Evolutionary conservation across 257 asterid species (phyloP).

Genomic region (Capsicum chinense): DNA sequence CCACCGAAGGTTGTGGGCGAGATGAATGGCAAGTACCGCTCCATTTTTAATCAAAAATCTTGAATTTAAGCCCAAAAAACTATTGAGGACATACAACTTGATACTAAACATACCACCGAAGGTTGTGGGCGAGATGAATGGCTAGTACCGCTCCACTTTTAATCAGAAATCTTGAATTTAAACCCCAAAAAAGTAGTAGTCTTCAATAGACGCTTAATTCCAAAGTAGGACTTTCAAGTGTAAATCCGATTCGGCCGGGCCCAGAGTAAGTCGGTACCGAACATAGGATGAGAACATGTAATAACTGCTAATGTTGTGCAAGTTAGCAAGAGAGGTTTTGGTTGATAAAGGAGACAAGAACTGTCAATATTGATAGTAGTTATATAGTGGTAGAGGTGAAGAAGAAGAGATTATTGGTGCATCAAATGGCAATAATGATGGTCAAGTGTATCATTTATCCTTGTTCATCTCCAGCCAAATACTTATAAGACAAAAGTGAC

Average conservation of each 20-base stretch:
- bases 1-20: too few species aligned
- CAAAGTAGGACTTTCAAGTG: neutral
- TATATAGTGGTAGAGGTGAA: neutral
- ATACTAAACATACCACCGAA: too few species aligned
- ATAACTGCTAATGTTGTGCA: conserved; percentile 1
- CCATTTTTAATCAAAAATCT: too few species aligned
- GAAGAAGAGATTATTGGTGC: conserved; percentile 20
- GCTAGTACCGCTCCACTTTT: too few species aligned
- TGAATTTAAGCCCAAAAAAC: too few species aligned
- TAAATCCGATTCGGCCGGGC: neutral
- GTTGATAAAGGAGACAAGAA: neutral
- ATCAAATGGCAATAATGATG: neutral
- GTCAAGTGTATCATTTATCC: conserved; percentile 10
- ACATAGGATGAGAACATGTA: neutral
- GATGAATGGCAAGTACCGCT: too few species aligned
- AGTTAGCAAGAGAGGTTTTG: neutral
- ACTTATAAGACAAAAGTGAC: neutral
- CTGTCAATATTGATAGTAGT: neutral
- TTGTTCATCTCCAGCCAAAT: conserved; percentile 4
- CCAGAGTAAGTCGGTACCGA: neutral
- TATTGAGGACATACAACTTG: too few species aligned
- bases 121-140: too few species aligned
- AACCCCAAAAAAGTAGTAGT: too few species aligned
- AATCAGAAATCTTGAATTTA: too few species aligned
- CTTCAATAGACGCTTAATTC: neutral